These are phyloP conservation scores for Papiliotrema nemorosa DNA, from an alignment of 1,284 basidiomycete genomes.

Conservation along the genomic window DNA sequence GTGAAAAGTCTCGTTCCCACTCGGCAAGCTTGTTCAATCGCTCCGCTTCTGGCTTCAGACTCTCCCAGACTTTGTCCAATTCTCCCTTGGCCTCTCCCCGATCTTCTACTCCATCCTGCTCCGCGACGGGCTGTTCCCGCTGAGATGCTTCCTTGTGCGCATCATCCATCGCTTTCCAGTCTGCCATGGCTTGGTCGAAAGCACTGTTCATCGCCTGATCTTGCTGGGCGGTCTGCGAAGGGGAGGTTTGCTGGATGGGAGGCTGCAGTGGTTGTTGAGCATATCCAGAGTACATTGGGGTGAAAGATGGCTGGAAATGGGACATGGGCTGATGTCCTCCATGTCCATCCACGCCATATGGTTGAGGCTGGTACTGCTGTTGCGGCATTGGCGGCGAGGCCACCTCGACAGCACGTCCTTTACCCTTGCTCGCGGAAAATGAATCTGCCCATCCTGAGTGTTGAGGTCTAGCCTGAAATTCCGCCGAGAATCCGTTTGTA, in stretches of 20 bases:
- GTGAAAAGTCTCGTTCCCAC: conserved; percentile 87
- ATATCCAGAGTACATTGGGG: conserved; percentile 15
- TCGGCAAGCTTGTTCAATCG: conserved; percentile 63
- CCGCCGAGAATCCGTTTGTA: not conserved
- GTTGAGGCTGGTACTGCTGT: conserved; percentile 3
- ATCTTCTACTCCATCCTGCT: conserved; percentile 49
- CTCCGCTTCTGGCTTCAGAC: conserved; percentile 49
- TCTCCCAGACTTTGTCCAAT: conserved; percentile 51
- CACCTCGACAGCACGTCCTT: conserved; percentile 8
- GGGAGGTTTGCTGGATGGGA: not conserved
- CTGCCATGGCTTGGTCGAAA: conserved; percentile 62
- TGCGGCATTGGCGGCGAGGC: not conserved
- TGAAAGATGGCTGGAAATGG: conserved; percentile 10
- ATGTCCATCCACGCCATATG: not conserved
- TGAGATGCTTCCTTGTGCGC: conserved; percentile 47
- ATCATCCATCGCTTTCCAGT: conserved; percentile 69
- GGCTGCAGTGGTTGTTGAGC: conserved; percentile 3
- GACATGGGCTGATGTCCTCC: conserved; percentile 1
- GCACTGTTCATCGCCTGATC: not conserved
- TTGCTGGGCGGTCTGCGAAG: conserved; percentile 6
- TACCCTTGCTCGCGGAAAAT: conserved; percentile 13
- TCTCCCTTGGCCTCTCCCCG: conserved; percentile 51
- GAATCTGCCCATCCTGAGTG: conserved; percentile 14
- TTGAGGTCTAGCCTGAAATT: not conserved
- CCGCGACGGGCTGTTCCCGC: conserved; percentile 17